phyloP scores from a whole-genome alignment of 495 filamentous ascomycete genomes.

The Penicillium paxilli region DNA sequence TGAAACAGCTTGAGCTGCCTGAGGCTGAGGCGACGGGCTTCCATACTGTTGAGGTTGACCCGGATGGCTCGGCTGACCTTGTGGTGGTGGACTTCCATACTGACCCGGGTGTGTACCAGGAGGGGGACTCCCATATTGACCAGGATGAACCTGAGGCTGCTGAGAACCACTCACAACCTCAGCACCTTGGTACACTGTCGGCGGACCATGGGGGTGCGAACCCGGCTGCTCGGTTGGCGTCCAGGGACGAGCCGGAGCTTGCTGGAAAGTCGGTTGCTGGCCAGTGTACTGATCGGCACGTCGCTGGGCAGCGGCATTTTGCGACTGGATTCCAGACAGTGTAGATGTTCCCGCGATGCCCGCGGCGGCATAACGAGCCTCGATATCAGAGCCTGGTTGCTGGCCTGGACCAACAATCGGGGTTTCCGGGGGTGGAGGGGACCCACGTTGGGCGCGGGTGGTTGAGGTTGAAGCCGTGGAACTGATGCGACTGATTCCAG shows the following conservation, averaged over 20 bases:
- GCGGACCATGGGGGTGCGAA: conserved; percentile 85
- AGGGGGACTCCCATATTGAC: conserved; percentile 26
- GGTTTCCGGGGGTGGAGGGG: conserved; percentile 93
- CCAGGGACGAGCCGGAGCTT: conserved; percentile 73
- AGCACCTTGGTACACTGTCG: conserved; percentile 87
- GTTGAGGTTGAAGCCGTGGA: conserved; percentile 92
- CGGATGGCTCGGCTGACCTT: conserved; percentile 6
- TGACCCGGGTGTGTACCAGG: conserved; percentile 1
- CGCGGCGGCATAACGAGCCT: conserved; percentile 84
- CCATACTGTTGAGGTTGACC: conserved; percentile 21
- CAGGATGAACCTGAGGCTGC: conserved; percentile 29
- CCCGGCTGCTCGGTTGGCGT: conserved; percentile 93
- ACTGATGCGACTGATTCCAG: conserved; percentile 73
- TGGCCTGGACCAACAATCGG: conserved; percentile 75
- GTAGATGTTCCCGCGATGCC: conserved; percentile 85
- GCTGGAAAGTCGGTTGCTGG: conserved; percentile 43
- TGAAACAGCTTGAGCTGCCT: conserved; percentile 19
- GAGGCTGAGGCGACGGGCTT: conserved; percentile 15
- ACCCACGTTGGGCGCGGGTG: conserved; percentile 86
- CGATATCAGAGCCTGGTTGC: conserved; percentile 74
- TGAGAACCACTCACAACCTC: conserved; percentile 51
- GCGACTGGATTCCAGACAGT: conserved; percentile 74
- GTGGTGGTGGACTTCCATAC: conserved; percentile 24
- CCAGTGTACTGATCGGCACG: conserved; percentile 71
- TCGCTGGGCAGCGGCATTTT: conserved; percentile 78